Evolutionary conservation across 2,329 filamentous ascomycete species (phyloP).

Genomic region (Alternaria viburni): DNA sequence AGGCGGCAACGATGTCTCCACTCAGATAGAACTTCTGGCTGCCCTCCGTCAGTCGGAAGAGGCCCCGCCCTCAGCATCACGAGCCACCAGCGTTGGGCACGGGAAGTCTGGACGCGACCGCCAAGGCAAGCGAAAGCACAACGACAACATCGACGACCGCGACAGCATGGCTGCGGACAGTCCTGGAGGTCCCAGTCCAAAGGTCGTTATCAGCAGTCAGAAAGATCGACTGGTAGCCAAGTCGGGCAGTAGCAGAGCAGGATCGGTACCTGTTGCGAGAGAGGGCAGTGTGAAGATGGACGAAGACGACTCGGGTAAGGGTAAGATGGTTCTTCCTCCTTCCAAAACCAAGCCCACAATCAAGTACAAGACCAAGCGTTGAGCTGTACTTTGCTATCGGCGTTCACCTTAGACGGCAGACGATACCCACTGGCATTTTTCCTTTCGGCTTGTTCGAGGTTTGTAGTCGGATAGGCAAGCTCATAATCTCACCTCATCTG

Average conservation of each 20-base stretch:
- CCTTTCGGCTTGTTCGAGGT: constrained; percentile 23
- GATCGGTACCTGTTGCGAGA: constrained; percentile 54
- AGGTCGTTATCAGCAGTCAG: constrained; percentile 38
- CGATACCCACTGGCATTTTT: constrained; percentile 26
- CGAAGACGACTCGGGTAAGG: constrained; percentile 53
- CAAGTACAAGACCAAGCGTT: constrained; percentile 24
- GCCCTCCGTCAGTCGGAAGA: constrained; percentile 57
- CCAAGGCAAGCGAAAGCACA: constrained; percentile 46
- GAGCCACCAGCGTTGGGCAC: constrained; percentile 42
- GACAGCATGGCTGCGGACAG: constrained; percentile 49
- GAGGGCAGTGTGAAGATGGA: constrained; percentile 60
- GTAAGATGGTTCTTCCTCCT: constrained; percentile 47
- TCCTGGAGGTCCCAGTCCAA: constrained; percentile 44
- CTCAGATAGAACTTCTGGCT: constrained; percentile 54
- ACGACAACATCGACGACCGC: constrained; percentile 46
- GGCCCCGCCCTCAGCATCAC: constrained; percentile 40
- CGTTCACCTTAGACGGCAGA: constrained; percentile 21
- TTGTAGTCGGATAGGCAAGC: constrained; percentile 26
- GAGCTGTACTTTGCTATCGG: constrained; percentile 13
- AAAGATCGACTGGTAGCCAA: constrained; percentile 50
- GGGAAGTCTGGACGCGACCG: constrained; percentile 46
- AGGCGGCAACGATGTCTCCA: constrained; percentile 49
- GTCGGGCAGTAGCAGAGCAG: constrained; percentile 48
- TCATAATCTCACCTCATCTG: constrained; percentile 19
- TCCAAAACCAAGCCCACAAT: constrained; percentile 22